These are phyloP conservation scores for Pseudonitzschia multiseries DNA, from an alignment of 108 stramenopile genomes.

Conservation along the genomic window DNA sequence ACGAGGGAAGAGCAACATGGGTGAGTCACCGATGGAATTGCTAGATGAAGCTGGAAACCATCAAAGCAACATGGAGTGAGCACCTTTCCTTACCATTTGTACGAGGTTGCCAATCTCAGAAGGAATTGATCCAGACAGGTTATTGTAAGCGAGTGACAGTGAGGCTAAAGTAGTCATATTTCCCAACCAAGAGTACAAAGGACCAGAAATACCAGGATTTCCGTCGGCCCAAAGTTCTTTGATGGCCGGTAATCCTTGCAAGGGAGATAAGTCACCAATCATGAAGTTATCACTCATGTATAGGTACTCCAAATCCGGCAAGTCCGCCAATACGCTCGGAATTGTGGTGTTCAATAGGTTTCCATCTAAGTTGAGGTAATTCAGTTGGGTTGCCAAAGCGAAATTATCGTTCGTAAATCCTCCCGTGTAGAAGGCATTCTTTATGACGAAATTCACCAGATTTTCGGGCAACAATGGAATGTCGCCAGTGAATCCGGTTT, in stretches of 20 bases:
- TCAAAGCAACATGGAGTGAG: too few species aligned
- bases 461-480: constrained; percentile 23
- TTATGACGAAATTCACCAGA: constrained; percentile 3
- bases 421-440: constrained; percentile 5
- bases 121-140: constrained; percentile 29
- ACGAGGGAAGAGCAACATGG: too few species aligned
- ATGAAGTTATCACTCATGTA: constrained; percentile 21
- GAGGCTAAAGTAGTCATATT: constrained; percentile 22
- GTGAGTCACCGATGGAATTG: not conserved
- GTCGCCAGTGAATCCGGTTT: constrained; percentile 18
- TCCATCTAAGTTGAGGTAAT: constrained; percentile 19
- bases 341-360: constrained; percentile 32
- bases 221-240: constrained; percentile 23
- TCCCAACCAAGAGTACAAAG: constrained; percentile 16
- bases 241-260: constrained; percentile 5
- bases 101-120: constrained; percentile 17
- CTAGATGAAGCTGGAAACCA: too few species aligned
- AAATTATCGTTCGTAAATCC: constrained; percentile 15
- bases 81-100: not conserved
- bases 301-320: constrained; percentile 29
- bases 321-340: constrained; percentile 18
- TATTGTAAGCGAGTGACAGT: constrained; percentile 20
- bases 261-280: not conserved
- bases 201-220: constrained; percentile 16
- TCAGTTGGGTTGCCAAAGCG: not conserved